These are phyloP conservation scores for Desmodesmus armatus DNA, from an alignment of 139 green algal genomes.

Conservation along the genomic window DNA sequence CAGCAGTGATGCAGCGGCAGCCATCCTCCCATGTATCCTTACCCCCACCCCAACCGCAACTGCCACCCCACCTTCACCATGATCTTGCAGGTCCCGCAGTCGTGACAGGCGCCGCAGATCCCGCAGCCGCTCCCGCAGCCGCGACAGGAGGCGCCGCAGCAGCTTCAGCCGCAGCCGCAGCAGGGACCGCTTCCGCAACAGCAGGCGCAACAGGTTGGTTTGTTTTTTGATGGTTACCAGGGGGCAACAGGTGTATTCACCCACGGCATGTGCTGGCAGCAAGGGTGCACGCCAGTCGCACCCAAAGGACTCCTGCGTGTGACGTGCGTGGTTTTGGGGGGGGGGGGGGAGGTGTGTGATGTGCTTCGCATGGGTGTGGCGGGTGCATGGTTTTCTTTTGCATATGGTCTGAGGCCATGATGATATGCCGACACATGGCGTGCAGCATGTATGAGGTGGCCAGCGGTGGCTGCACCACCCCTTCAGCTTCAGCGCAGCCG, in stretches of 20 bases:
- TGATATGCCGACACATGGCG: too few relatives aligned
- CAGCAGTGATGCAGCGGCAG: background rate
- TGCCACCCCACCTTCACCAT: background rate
- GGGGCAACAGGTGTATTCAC: background rate
- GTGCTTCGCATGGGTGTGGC: too few relatives aligned
- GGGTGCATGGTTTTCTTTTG: too few relatives aligned
- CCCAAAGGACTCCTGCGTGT: background rate
- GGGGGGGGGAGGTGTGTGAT: too few relatives aligned
- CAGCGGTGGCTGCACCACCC: too few relatives aligned
- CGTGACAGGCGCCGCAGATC: slow-evolving; percentile 1
- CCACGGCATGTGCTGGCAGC: background rate
- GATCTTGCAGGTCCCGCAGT: slow-evolving; percentile 5
- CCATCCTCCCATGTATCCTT: background rate
- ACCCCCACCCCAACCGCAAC: too few relatives aligned
- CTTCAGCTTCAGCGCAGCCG: background rate
- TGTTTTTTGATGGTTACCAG: background rate
- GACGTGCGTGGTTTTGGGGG: background rate
- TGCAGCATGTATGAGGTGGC: too few relatives aligned
- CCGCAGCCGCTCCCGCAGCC: background rate
- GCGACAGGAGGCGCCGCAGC: background rate
- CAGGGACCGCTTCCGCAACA: background rate
- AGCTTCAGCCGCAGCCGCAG: background rate
- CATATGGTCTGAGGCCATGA: too few relatives aligned
- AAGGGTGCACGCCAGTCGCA: background rate
- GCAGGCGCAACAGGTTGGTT: background rate